Base-by-base conservation (phyloP, 2,329 filamentous ascomycete species). In the Sclerotinia glacialis region DNA sequence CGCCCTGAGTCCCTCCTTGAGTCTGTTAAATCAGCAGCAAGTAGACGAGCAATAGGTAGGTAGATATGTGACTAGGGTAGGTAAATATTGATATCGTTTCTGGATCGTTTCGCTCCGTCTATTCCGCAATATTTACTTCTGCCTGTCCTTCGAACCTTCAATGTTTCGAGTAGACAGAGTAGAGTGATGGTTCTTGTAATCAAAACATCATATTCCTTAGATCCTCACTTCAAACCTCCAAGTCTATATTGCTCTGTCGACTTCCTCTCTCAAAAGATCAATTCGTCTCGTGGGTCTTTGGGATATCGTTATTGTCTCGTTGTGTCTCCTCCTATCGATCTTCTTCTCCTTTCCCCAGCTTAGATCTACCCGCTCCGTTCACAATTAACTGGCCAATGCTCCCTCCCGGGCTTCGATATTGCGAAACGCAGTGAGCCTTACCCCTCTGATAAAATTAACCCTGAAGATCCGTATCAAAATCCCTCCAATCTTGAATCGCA, bases 311-410 rank as follows among this genome's bases (percentile, higher is more conserved):
- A 37, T 34, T 6, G 34, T 21, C 28, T 61, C 44, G 58, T 37
- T 49, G 44, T 12, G 31, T 23, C 44, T 49, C n/a, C 14, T 61
- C 44, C 58, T 61, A 37, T 49, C 28, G 49, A 49, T 49, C 58
- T 61, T 47, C 58, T 49, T 61, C 58, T 61, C 58, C 58, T 61
- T 61, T 61, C 44, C 58, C 28, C 58, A 61, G 11, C 44, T 49
- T 34, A 40, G 18, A 37, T 50, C 14, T 49, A 61, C n/a, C n/a
- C 58, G 46, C 21, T 47, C n/a, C 46, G 53, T 55, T 60, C 14
- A 28, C 44, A 61, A 61, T 50, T 37, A 37, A 49, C 58, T 37
- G 46, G 31, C 46, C 58, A 61, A 61, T 49, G 58, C 58, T 61
- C 58, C 23, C 44, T 61, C n/a, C 58, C 34, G 31, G 53, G 31